Evolutionary conservation across 768 basidiomycete genomes (phyloP), one percentile per base, ranked within the genome.

Genomic region (Pluteus cervinus): DNA sequence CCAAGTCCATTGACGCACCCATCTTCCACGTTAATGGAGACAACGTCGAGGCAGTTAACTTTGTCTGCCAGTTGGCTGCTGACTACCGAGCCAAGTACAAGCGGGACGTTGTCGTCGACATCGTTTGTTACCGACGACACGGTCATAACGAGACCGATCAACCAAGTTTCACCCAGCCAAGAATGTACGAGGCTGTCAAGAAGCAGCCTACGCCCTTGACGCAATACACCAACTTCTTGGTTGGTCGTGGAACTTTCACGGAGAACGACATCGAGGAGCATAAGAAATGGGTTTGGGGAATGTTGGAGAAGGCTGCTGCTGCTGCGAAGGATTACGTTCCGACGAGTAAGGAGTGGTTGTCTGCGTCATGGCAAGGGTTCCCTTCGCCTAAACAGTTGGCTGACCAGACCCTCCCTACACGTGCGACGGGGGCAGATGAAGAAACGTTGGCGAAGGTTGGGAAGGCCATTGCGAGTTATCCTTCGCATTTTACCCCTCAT

Each of bases 71-170:
- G 53, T 81, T 99, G 39, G 96, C 94, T 18, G 94, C 94, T 21
- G 94, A 99, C 60, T 99, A 90, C 66, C 83, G 94, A 34, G 92
- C 94, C 48, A 94, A 91, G 65, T 99, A 82, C 75, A 96, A 94
- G 75, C 93, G 88, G 69, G 96, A 99, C 57, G 94, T 99, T 45
- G 94, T 99, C 52, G 66, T 99, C 44, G 94, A 99, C 61, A 90
- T 99, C 40, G 93, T 99, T 40, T 99, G 96, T 66, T 99, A 97
- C 69, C 87, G 96, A 46, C 90, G 92, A 38, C 81, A 98, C 56
- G 96, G 96, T n/a, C 96, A 99, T 67, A 99, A 99, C 61, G 96
- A 99, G 63, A 97, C 92, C 7, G 96, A 99, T 56, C 96, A 99
- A 60, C 96, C 96, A 17, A 86, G 79, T 60, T 99, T 99, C 70